Evolutionary conservation across 768 basidiomycete species (phyloP).

Genomic region (Leccinum fibrillosum): DNA sequence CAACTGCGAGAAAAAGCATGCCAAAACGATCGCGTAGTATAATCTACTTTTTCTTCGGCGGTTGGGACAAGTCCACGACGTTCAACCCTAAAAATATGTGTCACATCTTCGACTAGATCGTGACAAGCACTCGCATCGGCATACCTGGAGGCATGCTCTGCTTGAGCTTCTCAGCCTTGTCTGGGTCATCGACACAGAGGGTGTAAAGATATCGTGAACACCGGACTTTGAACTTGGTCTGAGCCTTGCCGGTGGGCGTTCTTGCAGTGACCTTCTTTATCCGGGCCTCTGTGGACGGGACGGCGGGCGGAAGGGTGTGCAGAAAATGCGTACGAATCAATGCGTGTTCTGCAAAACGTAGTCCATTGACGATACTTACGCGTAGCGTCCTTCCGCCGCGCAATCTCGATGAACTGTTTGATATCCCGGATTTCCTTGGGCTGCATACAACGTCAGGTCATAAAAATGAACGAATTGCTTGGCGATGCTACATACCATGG

Average conservation of each 20-base stretch:
- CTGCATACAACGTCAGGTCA: conserved; percentile 39
- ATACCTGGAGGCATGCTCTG: conserved; percentile 92
- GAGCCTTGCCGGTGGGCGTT: conserved; percentile 64
- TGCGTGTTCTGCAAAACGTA: neutral
- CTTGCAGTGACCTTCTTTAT: conserved; percentile 91
- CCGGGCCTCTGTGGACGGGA: conserved; percentile 71
- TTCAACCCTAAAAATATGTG: conserved; percentile 52
- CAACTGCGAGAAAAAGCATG: conserved; percentile 3
- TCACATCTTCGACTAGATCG: neutral
- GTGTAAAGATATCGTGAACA: conserved; percentile 98
- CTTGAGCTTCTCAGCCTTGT: conserved; percentile 98
- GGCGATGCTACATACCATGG: conserved; percentile 26
- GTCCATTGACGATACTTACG: conserved; percentile 55
- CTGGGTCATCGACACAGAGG: conserved; percentile 90
- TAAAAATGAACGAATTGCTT: neutral
- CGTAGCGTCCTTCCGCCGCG: conserved; percentile 94
- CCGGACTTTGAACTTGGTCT: conserved; percentile 98
- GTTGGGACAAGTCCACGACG: conserved; percentile 62
- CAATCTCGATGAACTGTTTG: conserved; percentile 97
- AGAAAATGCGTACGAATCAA: neutral
- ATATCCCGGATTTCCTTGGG: conserved; percentile 98
- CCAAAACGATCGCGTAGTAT: conserved; percentile 1
- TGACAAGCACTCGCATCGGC: conserved; percentile 24
- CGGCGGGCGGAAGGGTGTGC: neutral
- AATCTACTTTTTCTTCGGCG: conserved; percentile 68